Percentiles rank a stretch among this genome's conserved stretches.
Evolutionary conservation across 192 early-diverging fungal species (phyloP).

Genomic region (Coemansia sp.): DNA sequence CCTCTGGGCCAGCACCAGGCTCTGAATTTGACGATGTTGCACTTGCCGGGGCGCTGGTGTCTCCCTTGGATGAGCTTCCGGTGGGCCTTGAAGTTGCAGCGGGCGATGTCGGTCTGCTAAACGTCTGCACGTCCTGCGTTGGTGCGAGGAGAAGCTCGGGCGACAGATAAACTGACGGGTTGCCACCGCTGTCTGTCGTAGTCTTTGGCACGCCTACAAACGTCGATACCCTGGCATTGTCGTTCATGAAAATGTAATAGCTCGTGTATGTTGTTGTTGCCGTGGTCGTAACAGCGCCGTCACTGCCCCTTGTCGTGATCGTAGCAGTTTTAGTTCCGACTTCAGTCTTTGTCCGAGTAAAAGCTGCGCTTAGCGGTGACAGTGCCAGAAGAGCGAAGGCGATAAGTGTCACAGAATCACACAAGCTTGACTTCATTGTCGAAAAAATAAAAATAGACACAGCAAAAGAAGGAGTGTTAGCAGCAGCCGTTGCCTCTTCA

Average conservation of each 20-base stretch:
- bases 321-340: background rate
- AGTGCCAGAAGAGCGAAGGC: constrained; percentile 2
- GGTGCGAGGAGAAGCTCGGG: constrained; percentile 4
- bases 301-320: constrained; percentile 1
- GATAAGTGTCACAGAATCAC: background rate
- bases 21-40: background rate
- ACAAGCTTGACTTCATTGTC: background rate
- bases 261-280: constrained; percentile 24
- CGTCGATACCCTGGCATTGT: constrained; percentile 17
- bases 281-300: constrained; percentile 8
- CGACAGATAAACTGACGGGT: constrained; percentile 24
- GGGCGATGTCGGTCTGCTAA: constrained; percentile 2
- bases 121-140: constrained; percentile 6
- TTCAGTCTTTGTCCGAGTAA: constrained; percentile 13
- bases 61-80: background rate
- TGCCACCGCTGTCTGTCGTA: constrained; percentile 28
- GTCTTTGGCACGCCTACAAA: constrained; percentile 34
- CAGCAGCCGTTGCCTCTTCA: background rate
- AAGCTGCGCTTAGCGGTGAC: constrained; percentile 9
- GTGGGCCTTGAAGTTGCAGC: background rate
- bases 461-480: background rate
- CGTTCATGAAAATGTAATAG: constrained; percentile 43
- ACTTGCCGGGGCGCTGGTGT: background rate
- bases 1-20: background rate
- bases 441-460: background rate